Evolutionary conservation across 1,284 basidiomycete genomes (phyloP), one percentile per base, ranked within the genome.

Genomic region (Ceratobasidium sp.): DNA sequence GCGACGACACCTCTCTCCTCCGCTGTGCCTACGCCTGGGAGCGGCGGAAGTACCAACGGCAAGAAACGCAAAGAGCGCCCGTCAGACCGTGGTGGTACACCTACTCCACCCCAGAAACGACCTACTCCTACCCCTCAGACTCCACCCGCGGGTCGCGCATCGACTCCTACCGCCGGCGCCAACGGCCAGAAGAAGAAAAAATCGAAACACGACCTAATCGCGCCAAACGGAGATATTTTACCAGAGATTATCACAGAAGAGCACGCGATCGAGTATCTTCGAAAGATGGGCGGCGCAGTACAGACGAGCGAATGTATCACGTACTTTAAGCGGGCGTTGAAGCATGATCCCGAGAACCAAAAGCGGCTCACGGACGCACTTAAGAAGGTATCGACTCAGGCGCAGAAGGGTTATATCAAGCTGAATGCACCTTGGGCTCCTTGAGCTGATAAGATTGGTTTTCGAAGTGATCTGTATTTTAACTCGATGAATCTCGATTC

Each of bases 31-130:
- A 42, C 77, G 42, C 70, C 77, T 1, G 79, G 61, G 40, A 80
- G 73, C 53, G 79, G 70, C 3, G 60, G 60, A 5, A 77, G 72
- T 39, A 49, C 51, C 55, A 76, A 79, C 26, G 79, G 77, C 1
- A 80, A 80, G 75, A 79, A 79, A 60, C 75, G 75, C 63, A 77
- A 77, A 60, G 71, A 75, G 13, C 71, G 53, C 13, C 68, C 68
- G 7, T 44, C 58, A 7, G 75, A 67, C 40, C 64, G 75, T 7
- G 75, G 55, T 28, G 75, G 75, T 44, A 68, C 75, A n/a, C 75
- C 75, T 26, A 77, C 75, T 23, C 75, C 75, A 12, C 75, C 75
- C 53, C 67, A 67, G 51, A 77, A 67, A 33, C 75, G 67, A 51
- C 63, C 67, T 23, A 69, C 75, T 6, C 64, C 75, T 7, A 77